phyloP scores from a whole-genome alignment of 495 filamentous ascomycete species.

The Penicillium waksmanii region DNA sequence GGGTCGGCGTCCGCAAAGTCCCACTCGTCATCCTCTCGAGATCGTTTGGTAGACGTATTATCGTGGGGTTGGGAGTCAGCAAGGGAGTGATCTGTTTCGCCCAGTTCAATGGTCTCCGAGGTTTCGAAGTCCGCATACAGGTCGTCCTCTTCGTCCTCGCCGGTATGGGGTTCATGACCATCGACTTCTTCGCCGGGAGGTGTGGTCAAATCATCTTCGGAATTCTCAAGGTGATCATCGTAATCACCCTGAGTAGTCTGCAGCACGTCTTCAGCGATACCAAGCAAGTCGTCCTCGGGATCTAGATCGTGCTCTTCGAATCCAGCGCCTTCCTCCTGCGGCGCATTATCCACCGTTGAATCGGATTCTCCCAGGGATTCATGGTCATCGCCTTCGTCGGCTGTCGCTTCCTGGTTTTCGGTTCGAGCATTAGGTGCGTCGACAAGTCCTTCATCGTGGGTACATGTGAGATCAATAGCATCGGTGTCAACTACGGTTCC shows the following conservation, averaged over 20 bases:
- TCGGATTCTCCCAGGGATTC: conserved; percentile 19
- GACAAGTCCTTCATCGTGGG: conserved; percentile 6
- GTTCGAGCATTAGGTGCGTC: conserved; percentile 23
- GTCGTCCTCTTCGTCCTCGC: conserved; percentile 27
- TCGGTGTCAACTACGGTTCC: neutral
- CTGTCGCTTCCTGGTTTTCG: conserved; percentile 20
- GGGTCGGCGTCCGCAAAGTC: conserved; percentile 27
- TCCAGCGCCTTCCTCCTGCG: conserved; percentile 11
- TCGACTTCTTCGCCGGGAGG: conserved; percentile 18
- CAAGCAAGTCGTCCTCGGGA: conserved; percentile 37
- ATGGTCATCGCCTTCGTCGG: conserved; percentile 25
- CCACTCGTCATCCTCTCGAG: conserved; percentile 38
- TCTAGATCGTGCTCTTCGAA: conserved; percentile 25
- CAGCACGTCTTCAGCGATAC: conserved; percentile 37
- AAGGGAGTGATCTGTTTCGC: conserved; percentile 25
- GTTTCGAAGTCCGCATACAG: conserved; percentile 23
- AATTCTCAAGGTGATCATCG: conserved; percentile 23
- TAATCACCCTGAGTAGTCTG: conserved; percentile 29
- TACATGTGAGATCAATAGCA: neutral
- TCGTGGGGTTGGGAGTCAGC: conserved; percentile 25
- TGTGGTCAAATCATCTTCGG: conserved; percentile 25
- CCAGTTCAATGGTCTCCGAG: conserved; percentile 25
- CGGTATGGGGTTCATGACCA: conserved; percentile 26
- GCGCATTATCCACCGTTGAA: conserved; percentile 17
- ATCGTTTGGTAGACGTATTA: conserved; percentile 31